These are phyloP conservation scores for Aspergillus alliaceus DNA, from an alignment of 2,329 filamentous ascomycete species.

Conservation along the genomic window DNA sequence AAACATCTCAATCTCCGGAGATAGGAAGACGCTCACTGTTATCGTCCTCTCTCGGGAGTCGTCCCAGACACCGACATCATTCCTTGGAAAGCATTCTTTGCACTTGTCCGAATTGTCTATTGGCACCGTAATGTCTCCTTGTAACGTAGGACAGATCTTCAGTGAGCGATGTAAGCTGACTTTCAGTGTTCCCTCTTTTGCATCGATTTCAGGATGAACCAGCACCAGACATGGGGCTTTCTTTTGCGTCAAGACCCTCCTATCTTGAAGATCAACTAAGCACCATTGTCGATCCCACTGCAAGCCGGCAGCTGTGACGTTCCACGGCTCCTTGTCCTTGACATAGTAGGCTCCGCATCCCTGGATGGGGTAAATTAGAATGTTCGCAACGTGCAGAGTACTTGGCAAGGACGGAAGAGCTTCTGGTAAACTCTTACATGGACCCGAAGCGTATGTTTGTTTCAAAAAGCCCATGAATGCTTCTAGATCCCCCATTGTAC, in stretches of 20 bases:
- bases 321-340: neutral
- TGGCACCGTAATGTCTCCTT: neutral
- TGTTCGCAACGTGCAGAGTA: neutral
- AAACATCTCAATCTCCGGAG: neutral
- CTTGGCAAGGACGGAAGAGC: neutral
- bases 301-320: neutral
- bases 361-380: slow-evolving; percentile 5
- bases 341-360: slow-evolving; percentile 1
- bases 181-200: neutral
- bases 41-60: neutral
- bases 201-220: slow-evolving; percentile 2
- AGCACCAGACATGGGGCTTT: neutral
- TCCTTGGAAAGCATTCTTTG: neutral
- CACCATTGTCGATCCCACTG: slow-evolving; percentile 9
- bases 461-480: slow-evolving; percentile 6
- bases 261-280: neutral
- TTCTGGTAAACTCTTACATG: neutral
- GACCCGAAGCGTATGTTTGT: neutral
- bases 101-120: neutral
- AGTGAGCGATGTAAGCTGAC: slow-evolving; percentile 3
- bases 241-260: neutral
- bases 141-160: neutral
- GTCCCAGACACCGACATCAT: neutral
- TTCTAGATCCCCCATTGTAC: slow-evolving; percentile 9
- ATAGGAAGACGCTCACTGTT: neutral